A percentile compares a stretch with the other conserved stretches of the same genome.
These are phyloP conservation scores for Erigeron canadensis DNA, from an alignment of 129 eudicot species.

Conservation along the genomic window DNA sequence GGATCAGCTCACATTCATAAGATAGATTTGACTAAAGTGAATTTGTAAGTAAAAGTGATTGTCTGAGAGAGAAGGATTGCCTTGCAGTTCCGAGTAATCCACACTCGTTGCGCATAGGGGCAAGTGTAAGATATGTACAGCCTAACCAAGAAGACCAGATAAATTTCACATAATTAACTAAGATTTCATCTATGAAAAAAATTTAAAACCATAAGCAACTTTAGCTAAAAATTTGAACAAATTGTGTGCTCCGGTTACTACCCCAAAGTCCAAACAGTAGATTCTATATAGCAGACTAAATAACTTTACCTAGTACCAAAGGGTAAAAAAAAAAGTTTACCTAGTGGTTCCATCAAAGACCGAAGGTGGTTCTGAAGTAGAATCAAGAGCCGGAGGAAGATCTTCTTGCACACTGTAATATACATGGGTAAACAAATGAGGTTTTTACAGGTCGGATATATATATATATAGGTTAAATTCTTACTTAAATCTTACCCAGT, in stretches of 20 bases:
- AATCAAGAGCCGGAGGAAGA: conserved; percentile 85
- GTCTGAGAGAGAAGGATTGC: conserved; percentile 34
- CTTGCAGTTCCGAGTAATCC: conserved; percentile 92
- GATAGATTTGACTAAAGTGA: neutral
- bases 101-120: conserved; percentile 85
- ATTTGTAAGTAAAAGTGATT: neutral
- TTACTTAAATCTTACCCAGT: conserved; percentile 35
- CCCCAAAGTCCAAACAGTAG: neutral
- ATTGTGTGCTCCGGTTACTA: neutral
- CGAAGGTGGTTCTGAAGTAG: conserved; percentile 84
- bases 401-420: conserved; percentile 61
- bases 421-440: too few species aligned
- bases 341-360: conserved; percentile 85
- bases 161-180: conserved; percentile 12
- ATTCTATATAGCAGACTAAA: neutral
- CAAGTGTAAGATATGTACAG: conserved; percentile 77
- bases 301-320: neutral
- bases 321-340: conserved; percentile 19
- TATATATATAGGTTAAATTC: too few species aligned
- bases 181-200: conserved; percentile 8
- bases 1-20: conserved; percentile 27
- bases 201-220: neutral
- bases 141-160: conserved; percentile 37
- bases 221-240: neutral
- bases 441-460: neutral